Conservation (phyloP, 768 basidiomycete species). For the Pilatotrama ljubarskyi region DNA sequence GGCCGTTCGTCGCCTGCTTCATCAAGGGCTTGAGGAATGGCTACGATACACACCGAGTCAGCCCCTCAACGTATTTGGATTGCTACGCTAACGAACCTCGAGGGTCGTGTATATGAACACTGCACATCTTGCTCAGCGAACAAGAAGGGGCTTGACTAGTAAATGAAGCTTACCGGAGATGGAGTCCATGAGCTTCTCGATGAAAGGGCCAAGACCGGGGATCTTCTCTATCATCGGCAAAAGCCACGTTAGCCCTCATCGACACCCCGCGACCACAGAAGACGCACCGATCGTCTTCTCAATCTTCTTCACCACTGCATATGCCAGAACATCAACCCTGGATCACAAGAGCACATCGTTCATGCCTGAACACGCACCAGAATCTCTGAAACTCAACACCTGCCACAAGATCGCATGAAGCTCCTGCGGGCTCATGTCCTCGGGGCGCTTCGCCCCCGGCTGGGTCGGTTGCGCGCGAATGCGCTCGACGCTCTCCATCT, state of each 20-base stretch:
- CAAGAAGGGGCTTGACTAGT: neutral
- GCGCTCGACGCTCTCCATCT: constrained; percentile 71
- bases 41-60: constrained; percentile 32
- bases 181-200: constrained; percentile 78
- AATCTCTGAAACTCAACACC: constrained; percentile 82
- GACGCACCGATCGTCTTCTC: constrained; percentile 63
- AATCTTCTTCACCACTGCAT: constrained; percentile 73
- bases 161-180: constrained; percentile 53
- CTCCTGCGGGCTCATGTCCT: constrained; percentile 88
- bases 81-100: constrained; percentile 53
- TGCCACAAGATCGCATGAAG: constrained; percentile 82
- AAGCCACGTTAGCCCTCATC: too few species aligned
- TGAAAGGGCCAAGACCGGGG: constrained; percentile 70
- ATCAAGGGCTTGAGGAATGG: constrained; percentile 82
- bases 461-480: constrained; percentile 53
- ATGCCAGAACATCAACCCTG: neutral
- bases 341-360: neutral
- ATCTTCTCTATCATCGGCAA: constrained; percentile 60
- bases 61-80: neutral
- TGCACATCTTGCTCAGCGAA: constrained; percentile 25
- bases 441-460: constrained; percentile 66
- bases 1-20: constrained; percentile 62
- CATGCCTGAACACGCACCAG: constrained; percentile 42
- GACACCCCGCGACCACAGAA: too few species aligned
- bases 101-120: constrained; percentile 85